Evolutionary conservation across 768 basidiomycete genomes (phyloP).

Genomic region (Cyclocybe aegerita): DNA sequence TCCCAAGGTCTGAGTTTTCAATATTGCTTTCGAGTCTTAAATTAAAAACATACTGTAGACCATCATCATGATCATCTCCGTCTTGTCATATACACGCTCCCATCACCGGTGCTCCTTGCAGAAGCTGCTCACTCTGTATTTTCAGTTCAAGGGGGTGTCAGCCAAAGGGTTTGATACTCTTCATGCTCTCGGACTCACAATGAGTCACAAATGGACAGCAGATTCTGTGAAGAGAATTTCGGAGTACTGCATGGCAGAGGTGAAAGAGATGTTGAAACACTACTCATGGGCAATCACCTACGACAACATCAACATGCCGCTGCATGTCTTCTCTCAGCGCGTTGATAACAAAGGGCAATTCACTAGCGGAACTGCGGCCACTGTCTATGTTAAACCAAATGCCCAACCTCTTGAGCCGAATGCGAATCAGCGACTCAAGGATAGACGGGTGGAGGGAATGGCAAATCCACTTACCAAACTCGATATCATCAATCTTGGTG

Average conservation of each 20-base stretch:
- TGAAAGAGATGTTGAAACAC: slow-evolving; percentile 17
- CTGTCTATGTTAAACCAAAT: slow-evolving; percentile 29
- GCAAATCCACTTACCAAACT: slow-evolving; percentile 19
- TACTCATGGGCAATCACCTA: slow-evolving; percentile 31
- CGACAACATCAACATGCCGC: slow-evolving; percentile 37
- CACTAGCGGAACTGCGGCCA: slow-evolving; percentile 33
- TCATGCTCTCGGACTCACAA: slow-evolving; percentile 33
- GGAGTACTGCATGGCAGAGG: slow-evolving; percentile 18
- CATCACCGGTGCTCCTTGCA: slow-evolving; percentile 22
- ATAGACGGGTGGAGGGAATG: slow-evolving; percentile 17
- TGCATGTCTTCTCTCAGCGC: slow-evolving; percentile 35
- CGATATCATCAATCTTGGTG: slow-evolving; percentile 21
- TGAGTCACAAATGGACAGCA: slow-evolving; percentile 39
- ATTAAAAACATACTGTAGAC: slow-evolving; percentile 15
- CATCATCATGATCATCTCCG: slow-evolving; percentile 22
- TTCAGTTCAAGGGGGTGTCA: slow-evolving; percentile 34
- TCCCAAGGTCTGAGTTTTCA: background rate
- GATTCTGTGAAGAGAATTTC: slow-evolving; percentile 25
- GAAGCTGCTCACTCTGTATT: slow-evolving; percentile 33
- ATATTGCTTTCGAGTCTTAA: background rate
- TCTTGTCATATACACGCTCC: slow-evolving; percentile 25
- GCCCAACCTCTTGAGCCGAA: slow-evolving; percentile 10
- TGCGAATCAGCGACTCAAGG: slow-evolving; percentile 18
- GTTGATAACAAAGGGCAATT: slow-evolving; percentile 34
- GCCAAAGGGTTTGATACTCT: slow-evolving; percentile 37